Percentiles rank a stretch among this genome's conserved stretches.
Evolutionary conservation across 768 basidiomycete species (phyloP).

Genomic region (Rhodotorula graminis): DNA sequence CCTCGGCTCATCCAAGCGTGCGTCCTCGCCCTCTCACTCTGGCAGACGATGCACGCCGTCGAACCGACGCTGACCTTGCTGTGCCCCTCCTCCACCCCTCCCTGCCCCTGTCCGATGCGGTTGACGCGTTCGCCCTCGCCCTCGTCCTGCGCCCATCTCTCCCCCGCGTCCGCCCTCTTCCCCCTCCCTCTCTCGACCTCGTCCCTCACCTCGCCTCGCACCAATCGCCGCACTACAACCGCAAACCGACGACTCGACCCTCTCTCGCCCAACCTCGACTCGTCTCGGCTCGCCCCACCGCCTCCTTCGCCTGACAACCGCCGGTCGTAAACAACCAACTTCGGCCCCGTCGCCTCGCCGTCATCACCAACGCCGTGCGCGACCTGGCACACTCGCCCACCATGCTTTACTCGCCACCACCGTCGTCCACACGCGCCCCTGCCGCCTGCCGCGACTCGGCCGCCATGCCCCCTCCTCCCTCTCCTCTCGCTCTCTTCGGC

Average conservation of each 20-base stretch:
- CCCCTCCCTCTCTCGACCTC: too few species aligned
- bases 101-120: not conserved
- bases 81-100: not conserved
- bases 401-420: not conserved
- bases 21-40: not conserved
- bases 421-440: too few species aligned
- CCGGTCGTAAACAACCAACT: not conserved
- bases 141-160: not conserved
- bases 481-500: not conserved
- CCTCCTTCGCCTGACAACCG: not conserved
- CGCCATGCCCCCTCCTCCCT: not conserved
- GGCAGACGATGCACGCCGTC: too few species aligned
- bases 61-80: not conserved
- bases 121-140: not conserved
- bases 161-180: too few species aligned
- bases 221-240: too few species aligned
- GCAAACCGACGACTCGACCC: not conserved
- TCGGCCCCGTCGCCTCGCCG: too few species aligned
- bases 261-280: not conserved
- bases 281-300: not conserved
- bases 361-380: not conserved
- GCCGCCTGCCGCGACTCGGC: too few species aligned
- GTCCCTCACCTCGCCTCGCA: too few species aligned
- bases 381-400: not conserved
- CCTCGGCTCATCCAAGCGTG: not conserved